Percentiles rank a stretch among this genome's conserved stretches.
Evolutionary conservation across 73 alveolate species (phyloP).

Genomic region (Paramecium bursaria): DNA sequence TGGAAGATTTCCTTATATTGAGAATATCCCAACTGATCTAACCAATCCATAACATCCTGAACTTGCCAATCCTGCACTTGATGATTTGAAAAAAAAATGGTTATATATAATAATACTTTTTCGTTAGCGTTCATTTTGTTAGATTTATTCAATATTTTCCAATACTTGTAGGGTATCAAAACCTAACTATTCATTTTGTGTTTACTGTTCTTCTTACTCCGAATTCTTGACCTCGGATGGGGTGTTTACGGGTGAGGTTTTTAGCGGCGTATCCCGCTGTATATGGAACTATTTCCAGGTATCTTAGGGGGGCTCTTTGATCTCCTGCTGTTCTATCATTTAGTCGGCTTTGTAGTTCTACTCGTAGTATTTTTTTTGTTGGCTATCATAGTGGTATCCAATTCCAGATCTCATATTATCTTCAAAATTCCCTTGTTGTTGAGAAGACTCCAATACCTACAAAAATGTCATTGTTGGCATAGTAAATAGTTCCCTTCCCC

Average conservation of each 20-base stretch:
- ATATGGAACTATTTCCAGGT: constrained; percentile 7
- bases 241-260: no score
- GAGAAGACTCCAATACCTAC: background rate
- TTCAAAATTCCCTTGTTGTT: constrained; percentile 6
- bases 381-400: constrained; percentile 6
- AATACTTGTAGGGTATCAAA: constrained; percentile 27
- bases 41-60: constrained; percentile 15
- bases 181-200: background rate
- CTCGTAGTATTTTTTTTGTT: constrained; percentile 22
- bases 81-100: no score
- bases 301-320: background rate
- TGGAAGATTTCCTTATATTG: constrained; percentile 6
- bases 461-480: constrained; percentile 42
- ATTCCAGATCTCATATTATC: constrained; percentile 8
- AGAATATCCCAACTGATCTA: background rate
- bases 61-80: constrained; percentile 55
- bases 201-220: background rate
- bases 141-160: constrained; percentile 35
- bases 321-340: background rate
- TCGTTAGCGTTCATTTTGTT: constrained; percentile 17
- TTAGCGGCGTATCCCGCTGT: background rate
- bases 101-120: constrained; percentile 1
- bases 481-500: constrained; percentile 56
- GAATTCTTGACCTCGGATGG: background rate
- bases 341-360: constrained; percentile 3